Evolutionary conservation across 2,329 filamentous ascomycete species (phyloP).

Genomic region (Lecanicillium sp.): DNA sequence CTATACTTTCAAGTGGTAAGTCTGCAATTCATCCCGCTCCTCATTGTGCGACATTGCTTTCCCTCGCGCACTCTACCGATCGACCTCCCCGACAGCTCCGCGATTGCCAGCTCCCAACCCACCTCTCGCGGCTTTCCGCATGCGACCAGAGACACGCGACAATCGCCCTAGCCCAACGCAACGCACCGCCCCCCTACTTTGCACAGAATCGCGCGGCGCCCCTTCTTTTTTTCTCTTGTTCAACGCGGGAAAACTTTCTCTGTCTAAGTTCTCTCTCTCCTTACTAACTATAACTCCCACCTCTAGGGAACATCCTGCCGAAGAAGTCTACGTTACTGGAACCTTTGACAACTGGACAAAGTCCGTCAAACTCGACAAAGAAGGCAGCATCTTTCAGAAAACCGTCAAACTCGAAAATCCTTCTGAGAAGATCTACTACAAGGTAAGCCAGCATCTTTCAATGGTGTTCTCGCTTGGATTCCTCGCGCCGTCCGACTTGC

Average conservation of each 20-base stretch:
- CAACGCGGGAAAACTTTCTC: not conserved
- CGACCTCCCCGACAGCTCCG: slow-evolving; percentile 3
- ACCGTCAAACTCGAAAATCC: slow-evolving; percentile 61
- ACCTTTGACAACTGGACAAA: slow-evolving; percentile 93
- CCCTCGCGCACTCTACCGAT: not conserved
- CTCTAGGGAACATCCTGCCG: slow-evolving; percentile 69
- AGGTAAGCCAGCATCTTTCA: slow-evolving; percentile 51
- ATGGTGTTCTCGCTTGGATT: too few species aligned
- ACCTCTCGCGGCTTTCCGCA: slow-evolving; percentile 6
- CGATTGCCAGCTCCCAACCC: slow-evolving; percentile 2
- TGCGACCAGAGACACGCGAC: not conserved
- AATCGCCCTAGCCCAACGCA: not conserved
- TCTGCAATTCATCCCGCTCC: slow-evolving; percentile 7
- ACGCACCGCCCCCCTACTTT: not conserved
- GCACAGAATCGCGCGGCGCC: not conserved
- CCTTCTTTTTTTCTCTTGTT: not conserved
- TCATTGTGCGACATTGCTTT: slow-evolving; percentile 2
- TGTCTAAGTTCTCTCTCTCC: not conserved
- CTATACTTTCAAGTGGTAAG: slow-evolving; percentile 65
- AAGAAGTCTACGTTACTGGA: slow-evolving; percentile 89
- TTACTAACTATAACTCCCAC: slow-evolving; percentile 6
- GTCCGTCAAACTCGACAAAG: slow-evolving; percentile 73
- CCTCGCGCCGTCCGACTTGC: not conserved
- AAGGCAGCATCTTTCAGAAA: slow-evolving; percentile 68
- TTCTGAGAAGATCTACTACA: slow-evolving; percentile 78